Evolutionary conservation across 305 asterid species (phyloP).

Genomic region (Fraxinus dipetala): DNA sequence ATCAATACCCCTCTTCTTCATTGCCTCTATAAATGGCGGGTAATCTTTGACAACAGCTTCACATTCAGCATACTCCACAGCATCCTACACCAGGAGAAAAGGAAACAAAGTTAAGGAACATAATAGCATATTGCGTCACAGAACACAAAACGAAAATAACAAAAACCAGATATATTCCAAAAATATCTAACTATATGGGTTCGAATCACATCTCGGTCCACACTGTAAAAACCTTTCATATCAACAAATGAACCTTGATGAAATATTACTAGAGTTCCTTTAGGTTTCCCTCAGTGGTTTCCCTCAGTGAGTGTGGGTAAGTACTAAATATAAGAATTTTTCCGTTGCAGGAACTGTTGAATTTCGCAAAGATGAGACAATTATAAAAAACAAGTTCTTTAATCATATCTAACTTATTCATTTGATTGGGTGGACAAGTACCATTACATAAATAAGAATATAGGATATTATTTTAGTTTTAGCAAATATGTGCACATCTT

Average conservation of each 20-base stretch:
- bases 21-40: conserved; percentile 89
- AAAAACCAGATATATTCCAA: not conserved
- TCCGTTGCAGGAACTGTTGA: not conserved
- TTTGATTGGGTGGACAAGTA: not conserved
- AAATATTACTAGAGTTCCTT: not conserved
- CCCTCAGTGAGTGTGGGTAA: not conserved
- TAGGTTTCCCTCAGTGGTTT: not conserved
- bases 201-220: not conserved
- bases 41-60: conserved; percentile 87
- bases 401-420: not conserved
- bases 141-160: not conserved
- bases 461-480: not conserved
- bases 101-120: conserved; percentile 8
- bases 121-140: not conserved
- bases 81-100: conserved; percentile 55
- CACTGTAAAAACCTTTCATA: not conserved
- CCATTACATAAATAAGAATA: not conserved
- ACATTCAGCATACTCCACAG: conserved; percentile 95
- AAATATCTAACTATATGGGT: not conserved
- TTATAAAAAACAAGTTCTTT: not conserved
- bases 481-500: not conserved
- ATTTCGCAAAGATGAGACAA: not conserved
- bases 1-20: conserved; percentile 97
- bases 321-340: not conserved
- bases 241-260: not conserved